A percentile compares a stretch with the other conserved stretches of the same genome.
These are phyloP conservation scores for Asterophora parasitica DNA, from an alignment of 768 basidiomycete species.

Conservation along the genomic window DNA sequence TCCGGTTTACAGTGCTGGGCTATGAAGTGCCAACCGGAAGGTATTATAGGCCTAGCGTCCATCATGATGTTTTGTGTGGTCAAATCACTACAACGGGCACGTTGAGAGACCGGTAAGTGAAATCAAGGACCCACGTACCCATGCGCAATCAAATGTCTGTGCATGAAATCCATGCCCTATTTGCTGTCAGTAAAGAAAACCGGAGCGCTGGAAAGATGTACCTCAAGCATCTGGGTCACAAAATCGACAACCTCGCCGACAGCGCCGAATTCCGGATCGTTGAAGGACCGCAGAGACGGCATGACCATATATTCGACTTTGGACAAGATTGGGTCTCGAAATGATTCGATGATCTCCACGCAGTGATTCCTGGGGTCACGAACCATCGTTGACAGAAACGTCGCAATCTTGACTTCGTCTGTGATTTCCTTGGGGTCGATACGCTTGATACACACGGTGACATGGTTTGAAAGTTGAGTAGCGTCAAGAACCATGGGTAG, in stretches of 20 bases:
- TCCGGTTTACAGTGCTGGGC: slow-evolving; percentile 25
- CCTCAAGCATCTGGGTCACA: slow-evolving; percentile 22
- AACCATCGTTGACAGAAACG: slow-evolving; percentile 9
- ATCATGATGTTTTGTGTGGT: no score
- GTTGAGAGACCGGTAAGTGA: neutral
- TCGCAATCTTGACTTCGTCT: slow-evolving; percentile 9
- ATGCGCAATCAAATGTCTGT: slow-evolving; percentile 27
- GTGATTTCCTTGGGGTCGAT: slow-evolving; percentile 5
- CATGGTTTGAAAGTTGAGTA: neutral
- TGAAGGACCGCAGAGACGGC: slow-evolving; percentile 33
- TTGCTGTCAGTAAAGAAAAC: neutral
- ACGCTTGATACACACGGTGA: slow-evolving; percentile 9
- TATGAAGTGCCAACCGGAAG: slow-evolving; percentile 32
- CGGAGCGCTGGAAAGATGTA: no score
- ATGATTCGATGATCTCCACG: slow-evolving; percentile 16
- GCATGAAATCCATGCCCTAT: slow-evolving; percentile 27
- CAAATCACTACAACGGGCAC: slow-evolving; percentile 8
- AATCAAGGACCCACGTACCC: slow-evolving; percentile 18
- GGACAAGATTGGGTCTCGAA: slow-evolving; percentile 14
- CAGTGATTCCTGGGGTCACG: slow-evolving; percentile 10
- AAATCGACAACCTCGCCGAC: slow-evolving; percentile 29
- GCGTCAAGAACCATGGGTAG: slow-evolving; percentile 10
- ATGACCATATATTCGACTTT: slow-evolving; percentile 24
- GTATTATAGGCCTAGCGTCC: slow-evolving; percentile 28
- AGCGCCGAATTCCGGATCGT: slow-evolving; percentile 28